A percentile compares a stretch with the other conserved stretches of the same genome.
These are phyloP conservation scores for Metschnikowia henanensis DNA, from an alignment of 805 yeast species.

Conservation along the genomic window DNA sequence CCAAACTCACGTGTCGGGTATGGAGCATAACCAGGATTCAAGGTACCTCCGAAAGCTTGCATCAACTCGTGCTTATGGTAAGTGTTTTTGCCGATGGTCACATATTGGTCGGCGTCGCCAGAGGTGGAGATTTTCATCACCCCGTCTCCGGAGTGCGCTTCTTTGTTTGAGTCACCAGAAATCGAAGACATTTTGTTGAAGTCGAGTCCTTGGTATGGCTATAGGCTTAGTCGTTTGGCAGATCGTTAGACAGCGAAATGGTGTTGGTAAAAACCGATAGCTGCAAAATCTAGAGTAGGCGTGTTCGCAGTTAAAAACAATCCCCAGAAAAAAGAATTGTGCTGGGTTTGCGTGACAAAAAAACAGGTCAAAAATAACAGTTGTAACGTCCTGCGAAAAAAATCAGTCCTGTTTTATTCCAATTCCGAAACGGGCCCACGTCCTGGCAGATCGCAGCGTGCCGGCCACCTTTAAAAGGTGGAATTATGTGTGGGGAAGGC, in stretches of 20 bases:
- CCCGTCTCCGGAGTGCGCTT: conserved; percentile 8
- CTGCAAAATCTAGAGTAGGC: background rate
- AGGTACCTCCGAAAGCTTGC: conserved; percentile 39
- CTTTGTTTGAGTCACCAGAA: conserved; percentile 15
- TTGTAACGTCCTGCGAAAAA: background rate
- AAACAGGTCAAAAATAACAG: background rate
- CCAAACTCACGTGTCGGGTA: conserved; percentile 54
- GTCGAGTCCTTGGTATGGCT: background rate
- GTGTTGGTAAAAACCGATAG: background rate
- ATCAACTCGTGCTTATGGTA: conserved; percentile 35
- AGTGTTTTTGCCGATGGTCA: conserved; percentile 28
- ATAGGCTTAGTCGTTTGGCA: background rate
- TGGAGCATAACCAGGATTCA: conserved; percentile 36
- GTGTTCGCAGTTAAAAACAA: background rate
- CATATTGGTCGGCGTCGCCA: conserved; percentile 23
- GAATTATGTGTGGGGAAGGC: conserved; percentile 11
- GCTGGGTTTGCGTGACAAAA: background rate
- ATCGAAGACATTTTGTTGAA: conserved; percentile 12
- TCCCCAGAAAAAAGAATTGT: background rate
- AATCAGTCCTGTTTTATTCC: background rate
- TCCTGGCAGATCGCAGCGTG: background rate
- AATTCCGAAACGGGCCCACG: background rate
- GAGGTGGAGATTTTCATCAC: conserved; percentile 27
- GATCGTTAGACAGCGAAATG: background rate
- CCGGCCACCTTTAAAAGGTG: conserved; percentile 4